Evolutionary conservation across 495 filamentous ascomycete genomes (phyloP).

Genomic region (Astrothelium subdiscretum): DNA sequence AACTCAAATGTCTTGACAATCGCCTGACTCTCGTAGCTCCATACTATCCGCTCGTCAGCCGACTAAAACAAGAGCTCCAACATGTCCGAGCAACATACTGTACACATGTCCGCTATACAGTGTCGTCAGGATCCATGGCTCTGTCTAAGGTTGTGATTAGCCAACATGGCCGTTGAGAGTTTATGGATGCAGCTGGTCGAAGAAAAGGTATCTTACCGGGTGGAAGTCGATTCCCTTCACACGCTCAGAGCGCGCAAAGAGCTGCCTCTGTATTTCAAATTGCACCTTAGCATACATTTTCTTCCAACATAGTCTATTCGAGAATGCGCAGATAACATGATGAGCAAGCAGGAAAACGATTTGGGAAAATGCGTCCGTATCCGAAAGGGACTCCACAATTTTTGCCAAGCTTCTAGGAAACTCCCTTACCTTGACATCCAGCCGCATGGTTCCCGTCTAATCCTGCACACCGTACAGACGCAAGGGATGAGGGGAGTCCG

Average conservation of each 20-base stretch:
- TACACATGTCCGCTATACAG: conserved; percentile 97
- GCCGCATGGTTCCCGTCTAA: conserved; percentile 46
- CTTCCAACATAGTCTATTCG: conserved; percentile 12
- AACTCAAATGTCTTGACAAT: conserved; percentile 99
- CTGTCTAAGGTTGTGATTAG: conserved; percentile 12
- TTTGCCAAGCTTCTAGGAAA: too few relatives aligned
- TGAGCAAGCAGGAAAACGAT: not conserved
- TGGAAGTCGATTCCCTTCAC: conserved; percentile 98
- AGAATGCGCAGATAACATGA: conserved; percentile 5
- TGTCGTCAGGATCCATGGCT: conserved; percentile 70
- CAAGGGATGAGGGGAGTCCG: not conserved
- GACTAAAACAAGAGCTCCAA: not conserved
- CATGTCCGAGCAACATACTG: conserved; percentile 26
- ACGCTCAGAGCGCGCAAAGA: conserved; percentile 75
- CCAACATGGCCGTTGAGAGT: not conserved
- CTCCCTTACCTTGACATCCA: conserved; percentile 79
- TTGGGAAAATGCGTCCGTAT: not conserved
- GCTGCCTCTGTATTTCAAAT: conserved; percentile 49
- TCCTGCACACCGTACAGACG: not conserved
- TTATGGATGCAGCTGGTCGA: not conserved
- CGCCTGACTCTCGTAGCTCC: conserved; percentile 94
- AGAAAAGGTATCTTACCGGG: conserved; percentile 29
- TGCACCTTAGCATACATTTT: conserved; percentile 25
- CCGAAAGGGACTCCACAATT: too few relatives aligned
- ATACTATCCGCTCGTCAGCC: conserved; percentile 35